Conservation (phyloP, 495 filamentous ascomycete species). For the Oidiodendron maius region DNA sequence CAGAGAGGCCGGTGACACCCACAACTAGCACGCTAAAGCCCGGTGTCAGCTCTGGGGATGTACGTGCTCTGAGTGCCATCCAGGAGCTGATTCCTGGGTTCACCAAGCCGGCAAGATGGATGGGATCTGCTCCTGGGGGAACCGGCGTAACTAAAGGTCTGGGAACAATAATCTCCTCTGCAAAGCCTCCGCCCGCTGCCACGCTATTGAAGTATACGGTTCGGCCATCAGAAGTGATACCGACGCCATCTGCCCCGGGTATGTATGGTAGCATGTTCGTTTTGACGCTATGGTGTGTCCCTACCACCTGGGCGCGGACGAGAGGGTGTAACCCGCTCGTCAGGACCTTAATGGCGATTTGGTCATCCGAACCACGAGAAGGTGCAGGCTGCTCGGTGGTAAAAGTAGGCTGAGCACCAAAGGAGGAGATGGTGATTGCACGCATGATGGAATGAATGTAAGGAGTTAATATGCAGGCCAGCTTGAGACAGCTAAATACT, state of each 20-base stretch:
- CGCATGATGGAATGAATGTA: no score
- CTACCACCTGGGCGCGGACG: slow-evolving; percentile 36
- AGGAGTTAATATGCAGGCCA: no score
- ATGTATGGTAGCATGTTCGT: slow-evolving; percentile 33
- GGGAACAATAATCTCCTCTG: slow-evolving; percentile 31
- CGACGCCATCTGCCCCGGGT: slow-evolving; percentile 34
- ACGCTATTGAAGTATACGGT: slow-evolving; percentile 35
- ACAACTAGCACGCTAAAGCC: slow-evolving; percentile 35
- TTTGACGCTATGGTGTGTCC: slow-evolving; percentile 32
- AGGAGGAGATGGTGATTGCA: no score
- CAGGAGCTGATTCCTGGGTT: slow-evolving; percentile 42
- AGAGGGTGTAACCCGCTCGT: slow-evolving; percentile 37
- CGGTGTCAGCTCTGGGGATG: slow-evolving; percentile 21
- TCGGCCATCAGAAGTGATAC: slow-evolving; percentile 24
- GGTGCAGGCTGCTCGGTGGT: no score
- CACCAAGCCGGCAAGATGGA: slow-evolving; percentile 34
- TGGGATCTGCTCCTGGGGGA: slow-evolving; percentile 29
- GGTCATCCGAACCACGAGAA: no score
- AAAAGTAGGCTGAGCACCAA: no score
- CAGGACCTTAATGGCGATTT: slow-evolving; percentile 2
- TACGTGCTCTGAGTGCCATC: slow-evolving; percentile 35
- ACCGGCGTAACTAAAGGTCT: slow-evolving; percentile 24
- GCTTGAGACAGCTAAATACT: no score
- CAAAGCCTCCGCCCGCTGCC: slow-evolving; percentile 18
- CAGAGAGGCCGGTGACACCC: slow-evolving; percentile 37